These are phyloP conservation scores for Brassica incana DNA, from an alignment of 345 rosid species.

Conservation along the genomic window DNA sequence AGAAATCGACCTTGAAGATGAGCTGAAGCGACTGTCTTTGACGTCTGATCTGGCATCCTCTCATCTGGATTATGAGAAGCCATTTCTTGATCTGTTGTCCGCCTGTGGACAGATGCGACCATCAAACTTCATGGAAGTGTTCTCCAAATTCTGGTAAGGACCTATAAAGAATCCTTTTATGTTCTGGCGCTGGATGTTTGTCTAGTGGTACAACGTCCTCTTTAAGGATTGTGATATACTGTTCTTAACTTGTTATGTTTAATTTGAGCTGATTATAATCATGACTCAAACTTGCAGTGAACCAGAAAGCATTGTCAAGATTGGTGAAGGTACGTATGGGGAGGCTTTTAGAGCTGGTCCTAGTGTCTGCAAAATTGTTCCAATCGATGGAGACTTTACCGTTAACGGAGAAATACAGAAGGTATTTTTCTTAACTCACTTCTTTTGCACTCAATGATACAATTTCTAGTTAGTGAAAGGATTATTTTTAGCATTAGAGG, in stretches of 20 bases:
- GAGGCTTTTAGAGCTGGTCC: conserved; percentile 85
- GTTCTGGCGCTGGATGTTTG: not conserved
- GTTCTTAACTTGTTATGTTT: conserved; percentile 2
- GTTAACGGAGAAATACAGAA: conserved; percentile 95
- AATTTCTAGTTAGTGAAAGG: conserved; percentile 16
- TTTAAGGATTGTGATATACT: not conserved
- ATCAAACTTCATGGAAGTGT: conserved; percentile 55
- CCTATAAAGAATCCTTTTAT: conserved; percentile 1
- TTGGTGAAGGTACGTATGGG: conserved; percentile 98
- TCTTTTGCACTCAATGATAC: conserved; percentile 6
- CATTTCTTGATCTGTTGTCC: conserved; percentile 63
- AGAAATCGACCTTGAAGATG: conserved; percentile 55
- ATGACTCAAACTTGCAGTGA: conserved; percentile 47
- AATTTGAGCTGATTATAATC: conserved; percentile 23
- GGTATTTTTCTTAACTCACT: conserved; percentile 45
- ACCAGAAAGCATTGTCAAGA: conserved; percentile 64
- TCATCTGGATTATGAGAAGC: conserved; percentile 47
- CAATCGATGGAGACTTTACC: conserved; percentile 80
- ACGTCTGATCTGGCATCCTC: conserved; percentile 50
- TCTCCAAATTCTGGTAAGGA: conserved; percentile 80
- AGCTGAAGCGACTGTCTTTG: conserved; percentile 66
- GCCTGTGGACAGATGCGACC: conserved; percentile 71
- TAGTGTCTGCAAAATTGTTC: conserved; percentile 93
- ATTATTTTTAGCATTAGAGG: not conserved
- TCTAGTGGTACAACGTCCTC: conserved; percentile 2